A percentile compares a stretch with the other conserved stretches of the same genome.
Conservation (phyloP, 441 rosid species). For the Breynia disticha region DNA sequence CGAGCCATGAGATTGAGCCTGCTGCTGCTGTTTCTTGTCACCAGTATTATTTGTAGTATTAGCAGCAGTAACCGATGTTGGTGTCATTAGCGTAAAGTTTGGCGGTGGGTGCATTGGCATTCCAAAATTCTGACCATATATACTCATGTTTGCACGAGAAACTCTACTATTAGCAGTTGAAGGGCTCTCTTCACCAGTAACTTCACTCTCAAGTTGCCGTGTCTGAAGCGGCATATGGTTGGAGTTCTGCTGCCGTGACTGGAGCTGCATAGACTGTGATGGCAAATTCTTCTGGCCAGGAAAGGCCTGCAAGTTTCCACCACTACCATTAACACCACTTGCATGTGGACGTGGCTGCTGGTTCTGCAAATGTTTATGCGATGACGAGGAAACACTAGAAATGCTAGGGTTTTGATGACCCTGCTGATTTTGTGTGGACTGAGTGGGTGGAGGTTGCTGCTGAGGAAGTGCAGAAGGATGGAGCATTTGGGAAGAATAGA, state of each 20-base stretch:
- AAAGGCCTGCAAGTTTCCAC: conserved; percentile 57
- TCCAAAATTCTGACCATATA: conserved; percentile 59
- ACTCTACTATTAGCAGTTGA: conserved; percentile 71
- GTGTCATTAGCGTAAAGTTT: conserved; percentile 57
- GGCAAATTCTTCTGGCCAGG: conserved; percentile 47
- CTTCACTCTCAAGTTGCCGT: conserved; percentile 48
- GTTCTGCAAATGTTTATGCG: conserved; percentile 75
- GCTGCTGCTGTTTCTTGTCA: conserved; percentile 51
- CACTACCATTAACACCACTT: conserved; percentile 25
- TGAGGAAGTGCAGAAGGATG: conserved; percentile 75
- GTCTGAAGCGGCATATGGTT: conserved; percentile 53
- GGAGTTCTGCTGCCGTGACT: conserved; percentile 64
- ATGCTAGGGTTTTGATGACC: conserved; percentile 61
- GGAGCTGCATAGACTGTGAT: conserved; percentile 46
- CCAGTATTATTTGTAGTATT: conserved; percentile 27
- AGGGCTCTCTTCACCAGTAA: conserved; percentile 71
- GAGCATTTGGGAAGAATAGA: conserved; percentile 85
- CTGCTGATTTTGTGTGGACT: conserved; percentile 48
- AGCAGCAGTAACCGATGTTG: conserved; percentile 40
- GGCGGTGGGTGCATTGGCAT: conserved; percentile 56
- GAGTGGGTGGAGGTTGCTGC: conserved; percentile 35
- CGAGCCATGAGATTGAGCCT: conserved; percentile 39
- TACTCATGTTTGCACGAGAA: conserved; percentile 41
- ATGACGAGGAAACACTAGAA: conserved; percentile 63
- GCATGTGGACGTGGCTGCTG: conserved; percentile 57